Evolutionary conservation across 208 protist species (phyloP).

Genomic region (Wallacemonas rigidus): DNA sequence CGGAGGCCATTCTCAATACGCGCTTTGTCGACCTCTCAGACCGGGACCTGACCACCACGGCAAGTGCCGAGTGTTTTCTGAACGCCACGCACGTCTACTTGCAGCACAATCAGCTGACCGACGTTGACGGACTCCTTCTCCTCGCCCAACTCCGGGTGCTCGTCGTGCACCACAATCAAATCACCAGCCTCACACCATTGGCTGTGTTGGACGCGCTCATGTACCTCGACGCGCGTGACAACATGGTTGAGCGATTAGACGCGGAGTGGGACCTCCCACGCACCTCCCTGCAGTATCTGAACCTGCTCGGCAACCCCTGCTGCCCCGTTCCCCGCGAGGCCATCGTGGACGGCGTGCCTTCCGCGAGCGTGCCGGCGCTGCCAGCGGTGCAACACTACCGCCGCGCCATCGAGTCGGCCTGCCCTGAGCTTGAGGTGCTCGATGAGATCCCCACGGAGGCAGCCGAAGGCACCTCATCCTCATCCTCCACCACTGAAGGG

Average conservation of each 20-base stretch:
- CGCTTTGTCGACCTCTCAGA: conserved; percentile 53
- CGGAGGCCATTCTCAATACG: conserved; percentile 64
- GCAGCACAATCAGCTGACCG: conserved; percentile 63
- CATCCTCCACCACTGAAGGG: conserved; percentile 17
- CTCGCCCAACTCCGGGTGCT: conserved; percentile 64
- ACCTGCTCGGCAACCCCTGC: conserved; percentile 59
- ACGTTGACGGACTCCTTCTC: conserved; percentile 65
- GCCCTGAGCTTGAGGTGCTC: conserved; percentile 43
- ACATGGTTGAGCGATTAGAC: conserved; percentile 41
- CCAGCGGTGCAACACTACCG: not conserved
- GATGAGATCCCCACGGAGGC: conserved; percentile 36
- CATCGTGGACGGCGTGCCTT: not conserved
- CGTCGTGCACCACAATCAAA: conserved; percentile 74
- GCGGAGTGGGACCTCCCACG: conserved; percentile 52
- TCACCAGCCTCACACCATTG: conserved; percentile 53
- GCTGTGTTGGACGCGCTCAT: conserved; percentile 43
- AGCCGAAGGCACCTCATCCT: not conserved
- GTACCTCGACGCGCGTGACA: conserved; percentile 68
- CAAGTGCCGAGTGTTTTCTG: conserved; percentile 56
- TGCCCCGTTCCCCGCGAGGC: conserved; percentile 17
- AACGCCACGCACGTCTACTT: conserved; percentile 83
- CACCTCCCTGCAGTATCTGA: conserved; percentile 48
- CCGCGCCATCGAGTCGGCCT: conserved; percentile 21
- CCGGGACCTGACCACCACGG: conserved; percentile 34
- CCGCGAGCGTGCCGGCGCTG: conserved; percentile 6